Conservation (phyloP, 306 rosid species). For the Coriaria nepalensis region DNA sequence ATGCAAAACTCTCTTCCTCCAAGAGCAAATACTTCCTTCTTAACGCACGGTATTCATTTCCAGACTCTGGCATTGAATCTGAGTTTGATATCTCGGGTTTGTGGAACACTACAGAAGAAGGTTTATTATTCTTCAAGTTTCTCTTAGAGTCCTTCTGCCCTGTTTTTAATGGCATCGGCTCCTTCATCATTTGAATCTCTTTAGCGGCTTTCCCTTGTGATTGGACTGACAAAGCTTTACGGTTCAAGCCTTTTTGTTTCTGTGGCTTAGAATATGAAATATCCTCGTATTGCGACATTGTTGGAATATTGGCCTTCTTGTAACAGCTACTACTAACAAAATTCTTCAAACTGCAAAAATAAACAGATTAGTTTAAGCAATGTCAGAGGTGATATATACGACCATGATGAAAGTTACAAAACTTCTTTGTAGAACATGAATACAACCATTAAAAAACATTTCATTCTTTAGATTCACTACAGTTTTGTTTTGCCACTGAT, state of each 20-base stretch:
- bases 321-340: no score
- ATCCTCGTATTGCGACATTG: constrained; percentile 47
- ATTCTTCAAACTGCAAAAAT: no score
- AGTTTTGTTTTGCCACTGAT: no score
- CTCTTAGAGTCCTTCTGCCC: constrained; percentile 51
- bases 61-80: constrained; percentile 69
- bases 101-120: constrained; percentile 35
- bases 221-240: constrained; percentile 29
- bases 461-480: no score
- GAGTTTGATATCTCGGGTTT: constrained; percentile 72
- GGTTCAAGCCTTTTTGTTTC: constrained; percentile 43
- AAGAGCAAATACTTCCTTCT: constrained; percentile 63
- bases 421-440: no score
- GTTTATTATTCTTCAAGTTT: constrained; percentile 25
- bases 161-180: constrained; percentile 27
- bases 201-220: constrained; percentile 31
- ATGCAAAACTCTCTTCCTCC: constrained; percentile 67
- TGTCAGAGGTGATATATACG: no score
- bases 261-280: constrained; percentile 30
- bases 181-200: constrained; percentile 22
- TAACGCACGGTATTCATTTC: constrained; percentile 58
- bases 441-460: no score
- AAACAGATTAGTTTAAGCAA: no score
- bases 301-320: constrained; percentile 7
- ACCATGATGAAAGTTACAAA: no score